Evolutionary conservation across 1,139 yeast species (phyloP), one percentile per base, ranked within the genome.

Genomic region (Blastobotrys arbuscula): DNA sequence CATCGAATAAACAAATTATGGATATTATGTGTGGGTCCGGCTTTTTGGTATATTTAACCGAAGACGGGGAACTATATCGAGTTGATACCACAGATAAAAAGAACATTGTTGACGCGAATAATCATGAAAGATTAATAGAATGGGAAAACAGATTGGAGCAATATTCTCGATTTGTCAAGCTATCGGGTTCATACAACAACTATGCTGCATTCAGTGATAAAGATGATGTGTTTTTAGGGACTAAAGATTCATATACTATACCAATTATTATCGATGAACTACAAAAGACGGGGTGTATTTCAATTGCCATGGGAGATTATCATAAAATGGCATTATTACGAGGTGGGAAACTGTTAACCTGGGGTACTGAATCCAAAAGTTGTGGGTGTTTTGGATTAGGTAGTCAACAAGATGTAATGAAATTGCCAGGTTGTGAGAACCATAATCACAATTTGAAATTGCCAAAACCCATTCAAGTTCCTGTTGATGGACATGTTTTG

Each of bases 301-400:
- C 81, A 3, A 66, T 85, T 1, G 81, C 79, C 1, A 76, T 82
- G 51, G 95, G 94, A 0, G 95, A 86, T 61, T 82, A 84, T 59
- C 95, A 86, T 61, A 73, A 67, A 43, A 60, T 85, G 48, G 94
- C 88, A 0, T 66, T 85, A 10, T 72, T 82, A 1, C 70, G 72
- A 42, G 71, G 73, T 13, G 95, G 95, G 0, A 71, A 75, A 2
- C 54, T 84, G n/a, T 70, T 76, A 46, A 69, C 82, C 4, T 85
- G 94, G 92, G 95, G 95, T 0, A 51, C 72, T 3, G 92, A 85
- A 58, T 73, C 82, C 13, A 68, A 70, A 36, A 57, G 62, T 6
- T 81, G 88, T 64, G 95, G 95, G 1, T 81, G 87, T 58, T 65
- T 85, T 31, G 95, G 95, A 0, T 59, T 83, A 5, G 92, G 92